These are phyloP conservation scores for Sphaerobolus stellatus DNA, from an alignment of 1,284 basidiomycete species.

Conservation along the genomic window DNA sequence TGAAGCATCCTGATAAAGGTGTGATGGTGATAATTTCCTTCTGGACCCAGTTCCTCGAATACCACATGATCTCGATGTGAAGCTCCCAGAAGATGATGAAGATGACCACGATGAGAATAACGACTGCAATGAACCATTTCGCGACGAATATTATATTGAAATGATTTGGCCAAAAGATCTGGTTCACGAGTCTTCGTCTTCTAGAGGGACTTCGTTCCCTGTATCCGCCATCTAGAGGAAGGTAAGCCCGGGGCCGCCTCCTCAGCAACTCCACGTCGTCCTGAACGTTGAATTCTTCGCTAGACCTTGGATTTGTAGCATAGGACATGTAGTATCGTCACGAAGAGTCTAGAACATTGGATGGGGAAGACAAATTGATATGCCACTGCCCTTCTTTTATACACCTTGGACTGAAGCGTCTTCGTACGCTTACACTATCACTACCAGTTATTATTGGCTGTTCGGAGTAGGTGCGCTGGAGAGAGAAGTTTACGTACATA, in stretches of 20 bases:
- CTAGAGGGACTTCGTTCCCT: not conserved
- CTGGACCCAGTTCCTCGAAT: conserved; percentile 71
- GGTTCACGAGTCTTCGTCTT: not conserved
- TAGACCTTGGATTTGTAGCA: too few relatives aligned
- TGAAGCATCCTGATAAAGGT: conserved; percentile 74
- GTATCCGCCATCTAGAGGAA: not conserved
- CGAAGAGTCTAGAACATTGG: too few relatives aligned
- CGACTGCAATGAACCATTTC: conserved; percentile 13
- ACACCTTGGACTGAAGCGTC: too few relatives aligned
- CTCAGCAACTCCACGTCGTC: conserved; percentile 9
- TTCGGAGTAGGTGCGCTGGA: too few relatives aligned
- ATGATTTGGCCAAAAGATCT: not conserved
- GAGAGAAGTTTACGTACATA: too few relatives aligned
- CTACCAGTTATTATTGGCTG: too few relatives aligned
- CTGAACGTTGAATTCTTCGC: too few relatives aligned
- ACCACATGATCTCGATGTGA: conserved; percentile 79
- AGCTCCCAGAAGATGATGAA: conserved; percentile 67
- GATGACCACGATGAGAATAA: conserved; percentile 45
- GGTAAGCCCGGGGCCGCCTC: not conserved
- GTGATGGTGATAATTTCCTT: conserved; percentile 63
- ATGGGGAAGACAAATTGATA: too few relatives aligned
- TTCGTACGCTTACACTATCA: too few relatives aligned
- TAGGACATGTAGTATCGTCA: too few relatives aligned
- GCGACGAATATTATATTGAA: not conserved
- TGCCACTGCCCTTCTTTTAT: too few relatives aligned